Base-by-base conservation (phyloP, 192 early-diverging fungal species). In the Geosiphon pyriformis region DNA sequence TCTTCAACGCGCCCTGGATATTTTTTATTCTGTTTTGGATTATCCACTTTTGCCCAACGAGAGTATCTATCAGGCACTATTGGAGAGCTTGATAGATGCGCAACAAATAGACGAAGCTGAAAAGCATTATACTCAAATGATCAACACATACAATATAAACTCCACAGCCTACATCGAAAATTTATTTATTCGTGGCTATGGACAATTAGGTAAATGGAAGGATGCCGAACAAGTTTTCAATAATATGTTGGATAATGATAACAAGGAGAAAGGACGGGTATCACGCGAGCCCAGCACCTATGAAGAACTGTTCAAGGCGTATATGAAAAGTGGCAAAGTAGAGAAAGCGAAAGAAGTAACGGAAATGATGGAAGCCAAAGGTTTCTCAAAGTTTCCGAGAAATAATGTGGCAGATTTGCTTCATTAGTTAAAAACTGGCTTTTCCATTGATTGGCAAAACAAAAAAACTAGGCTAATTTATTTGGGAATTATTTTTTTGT, bases 161-260 rank as follows among this genome's bases (percentile, higher is more conserved):
- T 76, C 73, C 11, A 81, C 74, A 22, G 69, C 83, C 0, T 81
- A 83, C 59, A 85, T 85, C 32, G 81, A 85, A 59, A 85, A 85
- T 61, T 67, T 79, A 2, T 69, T 85, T 69, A 85, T 85, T 52
- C 76, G 78, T 23, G 81, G 83, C 0, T 85, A 77, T 67, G 83
- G 83, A 6, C 60, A 72, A 34, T 67, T 68, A 4, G 64, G 74
- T 0, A 54, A 79, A 0, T 48, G 78, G 61, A 56, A 60, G 15
- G 70, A 73, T 3, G 81, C 83, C 8, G 73, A 78, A 33, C 33
- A 31, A 1, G 58, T 85, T 2, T 85, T 85, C 49, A 63, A 80
- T 12, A 51, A 54, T 7, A 85, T 85, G 83, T 37, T 53, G 15
- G 83, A 85, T 17, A 66, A 70, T 60, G 46, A 57, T 18, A 49